A percentile compares a stretch with the other conserved stretches of the same genome.
Conservation (phyloP, 2,329 filamentous ascomycete genomes). For the Xylariaceae sp. region DNA sequence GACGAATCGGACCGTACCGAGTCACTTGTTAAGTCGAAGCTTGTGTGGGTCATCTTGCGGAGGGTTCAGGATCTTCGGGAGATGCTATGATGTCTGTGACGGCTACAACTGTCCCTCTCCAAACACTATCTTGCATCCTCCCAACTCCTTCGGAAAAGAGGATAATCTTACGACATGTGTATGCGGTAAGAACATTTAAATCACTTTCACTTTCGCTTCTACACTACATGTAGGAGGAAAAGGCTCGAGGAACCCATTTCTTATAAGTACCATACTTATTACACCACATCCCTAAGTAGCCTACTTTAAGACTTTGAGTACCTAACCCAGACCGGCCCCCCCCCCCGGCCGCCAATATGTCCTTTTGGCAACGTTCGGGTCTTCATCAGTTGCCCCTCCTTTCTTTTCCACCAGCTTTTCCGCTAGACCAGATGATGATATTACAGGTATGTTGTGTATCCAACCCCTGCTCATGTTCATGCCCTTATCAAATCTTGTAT, state of each 20-base stretch:
- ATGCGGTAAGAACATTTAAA: no score
- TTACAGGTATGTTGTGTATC: conserved; percentile 30
- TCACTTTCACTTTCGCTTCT: no score
- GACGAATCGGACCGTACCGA: conserved; percentile 23
- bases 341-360: conserved; percentile 9
- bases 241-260: no score
- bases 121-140: background rate
- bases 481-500: conserved; percentile 34
- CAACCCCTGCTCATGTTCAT: conserved; percentile 26
- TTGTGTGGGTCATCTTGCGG: conserved; percentile 19
- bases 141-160: background rate
- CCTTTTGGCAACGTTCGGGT: no score
- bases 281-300: no score
- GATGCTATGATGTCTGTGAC: no score
- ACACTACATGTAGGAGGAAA: no score
- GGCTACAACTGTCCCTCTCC: no score
- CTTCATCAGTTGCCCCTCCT: conserved; percentile 30
- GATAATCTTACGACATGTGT: no score
- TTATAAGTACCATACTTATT: no score
- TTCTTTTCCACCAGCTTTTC: conserved; percentile 19
- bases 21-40: conserved; percentile 18
- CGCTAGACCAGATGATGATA: background rate
- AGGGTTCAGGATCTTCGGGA: conserved; percentile 8
- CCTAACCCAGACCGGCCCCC: conserved; percentile 27
- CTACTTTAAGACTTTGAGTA: no score